Base-by-base conservation (phyloP, 257 asterid genomes). In the Paulownia fortunei region DNA sequence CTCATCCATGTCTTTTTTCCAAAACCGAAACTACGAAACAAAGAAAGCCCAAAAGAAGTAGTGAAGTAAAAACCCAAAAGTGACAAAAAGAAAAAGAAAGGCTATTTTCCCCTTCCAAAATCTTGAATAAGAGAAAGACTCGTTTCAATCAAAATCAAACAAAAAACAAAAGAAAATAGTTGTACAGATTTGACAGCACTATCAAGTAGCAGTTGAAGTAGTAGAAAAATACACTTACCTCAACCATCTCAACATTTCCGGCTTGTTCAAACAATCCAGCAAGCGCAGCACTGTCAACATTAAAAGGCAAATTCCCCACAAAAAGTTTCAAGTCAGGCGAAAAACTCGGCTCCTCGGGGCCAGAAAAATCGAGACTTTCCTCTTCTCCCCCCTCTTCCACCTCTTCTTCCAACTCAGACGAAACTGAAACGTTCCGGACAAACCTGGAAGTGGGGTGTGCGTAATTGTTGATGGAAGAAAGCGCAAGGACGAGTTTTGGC, bases 211-310 rank as follows among this genome's bases (percentile, higher is more conserved):
- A 54, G 9, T 2, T n/a, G 39, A 42, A 23, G 51, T 30, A 4
- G 44, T 18, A 24, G 54, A 54, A 34, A n/a, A 73, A 44, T 2
- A 18, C 11, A 72, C 34, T 8, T 82, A 95, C 99, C 97, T 95
- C 98, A 82, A 90, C 98, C 91, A 84, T 85, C 84, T 95, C 98
- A 51, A 95, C 97, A 62, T 41, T 84, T 18, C 99, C 99, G 47
- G 88, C 92, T 44, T 86, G 86, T 42, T 83, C 83, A 74, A 95
- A 91, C 87, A 95, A 79, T 3, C 79, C 88, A 70, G 99, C 98
- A 34, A 95, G 96, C 36, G 80, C 81, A 2, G 88, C 85, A 18
- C 99, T 95, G 65, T 92, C 97, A 7, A 88, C 96, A 49, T 5
- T 78, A 32, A 90, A 95, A 8, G 99, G 92, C 84, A 95, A 88